Evolutionary conservation across 2,329 filamentous ascomycete genomes (phyloP), one percentile per base, ranked within the genome.

Genomic region (Rutstroemia sp.): DNA sequence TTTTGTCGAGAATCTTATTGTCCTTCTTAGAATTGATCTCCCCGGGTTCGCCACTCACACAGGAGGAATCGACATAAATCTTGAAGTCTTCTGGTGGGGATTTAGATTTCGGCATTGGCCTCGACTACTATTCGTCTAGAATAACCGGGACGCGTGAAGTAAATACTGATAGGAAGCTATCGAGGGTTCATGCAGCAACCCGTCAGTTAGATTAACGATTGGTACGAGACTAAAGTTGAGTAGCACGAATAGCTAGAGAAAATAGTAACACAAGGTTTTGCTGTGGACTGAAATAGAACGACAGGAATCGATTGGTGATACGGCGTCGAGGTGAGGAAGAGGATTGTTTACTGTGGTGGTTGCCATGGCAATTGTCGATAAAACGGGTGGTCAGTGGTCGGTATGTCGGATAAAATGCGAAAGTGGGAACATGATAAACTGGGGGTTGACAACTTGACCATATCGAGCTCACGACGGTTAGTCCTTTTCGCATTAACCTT

Each of bases 21-120:
- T 45, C 12, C 60, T 59, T 30, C 54, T 59, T 17, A 50, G 57
- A 14, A 34, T 37, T 51, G 30, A 42, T 25, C 25, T 44, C 46
- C 30, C 17, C 25, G 34, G 41, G 50, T 25, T 21, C 19, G 12
- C 68, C 57, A 19, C 61, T 63, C 42, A 68, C 49, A 49, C 63
- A 64, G 16, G 65, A 67, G 14, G 57, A 51, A 51, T 68, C 67
- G 30, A 68, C 65, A 54, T 68, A 65, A 44, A 69, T 68, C 44
- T 62, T 58, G 57, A 68, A 68, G 37, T 64, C 60, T 27, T 59
- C 48, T 17, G 49, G 58, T 38, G 46, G 53, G 37, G 62, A 57
- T 42, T 58, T 57, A 23, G 61, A 51, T 57, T 63, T 66, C 39
- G 58, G 48, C 63, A 67, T 67, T 54, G 38, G 41, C 17, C 37